phyloP scores from a whole-genome alignment of 202 grass and related monocot genomes.

The Setaria italica region DNA sequence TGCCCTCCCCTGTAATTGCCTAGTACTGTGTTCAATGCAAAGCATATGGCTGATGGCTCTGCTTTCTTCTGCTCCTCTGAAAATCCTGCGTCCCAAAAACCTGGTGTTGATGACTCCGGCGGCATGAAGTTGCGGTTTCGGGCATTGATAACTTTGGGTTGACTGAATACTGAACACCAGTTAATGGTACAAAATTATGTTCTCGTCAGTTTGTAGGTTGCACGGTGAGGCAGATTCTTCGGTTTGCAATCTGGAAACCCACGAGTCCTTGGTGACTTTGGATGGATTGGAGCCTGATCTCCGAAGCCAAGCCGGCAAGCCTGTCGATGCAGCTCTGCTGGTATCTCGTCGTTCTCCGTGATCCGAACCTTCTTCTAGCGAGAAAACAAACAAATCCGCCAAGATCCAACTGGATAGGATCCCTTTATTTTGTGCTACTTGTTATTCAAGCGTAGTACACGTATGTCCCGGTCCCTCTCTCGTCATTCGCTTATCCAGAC shows the following conservation, averaged over 20 bases:
- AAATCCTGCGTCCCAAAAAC: background rate
- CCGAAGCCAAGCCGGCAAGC: background rate
- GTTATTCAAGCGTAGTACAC: background rate
- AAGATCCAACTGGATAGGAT: background rate
- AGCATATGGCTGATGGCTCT: background rate
- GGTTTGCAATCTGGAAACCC: background rate
- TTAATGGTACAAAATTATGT: background rate
- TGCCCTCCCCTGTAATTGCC: conserved; percentile 29
- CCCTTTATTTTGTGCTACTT: no score
- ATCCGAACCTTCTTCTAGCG: background rate
- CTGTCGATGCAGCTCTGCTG: background rate
- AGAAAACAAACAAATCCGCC: no score
- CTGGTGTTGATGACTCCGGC: no score
- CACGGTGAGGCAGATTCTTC: background rate
- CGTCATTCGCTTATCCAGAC: background rate
- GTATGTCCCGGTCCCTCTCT: background rate
- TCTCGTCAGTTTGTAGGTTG: background rate
- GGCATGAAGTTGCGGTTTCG: no score
- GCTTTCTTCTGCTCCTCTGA: background rate
- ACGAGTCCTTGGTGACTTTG: background rate
- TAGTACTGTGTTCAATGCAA: background rate
- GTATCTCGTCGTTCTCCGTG: background rate
- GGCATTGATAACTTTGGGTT: background rate
- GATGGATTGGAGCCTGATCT: background rate
- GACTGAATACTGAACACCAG: background rate